Base-by-base conservation (phyloP, 1,284 basidiomycete species). In the Cutaneotrichosporon cavernicola region DNA sequence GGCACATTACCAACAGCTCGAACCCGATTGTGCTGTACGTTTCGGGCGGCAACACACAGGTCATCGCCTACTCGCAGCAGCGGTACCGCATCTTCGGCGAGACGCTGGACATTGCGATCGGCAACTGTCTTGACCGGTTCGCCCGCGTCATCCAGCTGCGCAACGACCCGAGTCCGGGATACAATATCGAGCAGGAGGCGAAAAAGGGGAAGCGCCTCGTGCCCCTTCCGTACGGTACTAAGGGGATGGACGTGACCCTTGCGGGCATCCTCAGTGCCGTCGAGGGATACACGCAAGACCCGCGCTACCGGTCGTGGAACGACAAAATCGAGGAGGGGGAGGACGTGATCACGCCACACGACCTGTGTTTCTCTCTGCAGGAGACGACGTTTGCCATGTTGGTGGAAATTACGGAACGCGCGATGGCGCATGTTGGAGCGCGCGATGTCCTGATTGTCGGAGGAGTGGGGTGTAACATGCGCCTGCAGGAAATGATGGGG, bases 351-450 rank as follows among this genome's bases (percentile, higher is more conserved):
- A 97, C 92, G 5, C 88, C 95, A 7, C 89, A 92, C 26, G 97
- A 99, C 80, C 83, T 99, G 21, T 99, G 97, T 80, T 98, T 96
- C 79, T 95, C 92, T 6, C 83, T 99, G 5, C 97, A 99, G 80
- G 97, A 99, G 81, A 97, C 92, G 4, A 88, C 98, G 2, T 99
- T 92, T 80, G 91, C 96, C 0, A 99, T 99, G 97, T 85, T 99
- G 4, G 97, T 99, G 22, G 97, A 99, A 81, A 99, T 97, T 65
- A 99, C 97, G 0, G 97, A 99, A 79, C 86, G 97, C 51, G 97
- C 97, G 0, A 98, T 99, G 96, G 97, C 97, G 22, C 97, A 99
- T 80, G 95, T 98, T 31, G 92, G 92, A 4, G 94, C 91, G 70
- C 91, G 87, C 74, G 96, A 99, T 75, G 96, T 98, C 0, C 85